Evolutionary conservation across 139 green algal genomes (phyloP).

Genomic region (Desmodesmus armatus): DNA sequence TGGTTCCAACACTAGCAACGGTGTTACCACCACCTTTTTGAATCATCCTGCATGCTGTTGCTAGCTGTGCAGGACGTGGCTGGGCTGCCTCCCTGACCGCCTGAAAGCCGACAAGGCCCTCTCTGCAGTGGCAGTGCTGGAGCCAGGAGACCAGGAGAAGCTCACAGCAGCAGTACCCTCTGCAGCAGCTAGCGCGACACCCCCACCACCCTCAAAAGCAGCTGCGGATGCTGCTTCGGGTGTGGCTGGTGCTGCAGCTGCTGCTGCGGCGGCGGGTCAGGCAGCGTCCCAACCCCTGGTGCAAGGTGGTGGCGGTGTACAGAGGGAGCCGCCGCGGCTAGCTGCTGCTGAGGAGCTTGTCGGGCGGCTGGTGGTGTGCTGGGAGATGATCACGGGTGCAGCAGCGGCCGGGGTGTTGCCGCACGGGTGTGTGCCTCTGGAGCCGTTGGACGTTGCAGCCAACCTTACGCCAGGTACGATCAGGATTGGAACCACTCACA

Average conservation of each 20-base stretch:
- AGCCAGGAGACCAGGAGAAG: conserved; percentile 26
- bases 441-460: conserved; percentile 12
- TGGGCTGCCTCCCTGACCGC: conserved; percentile 18
- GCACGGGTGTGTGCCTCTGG: conserved; percentile 25
- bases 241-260: background rate
- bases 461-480: background rate
- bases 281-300: background rate
- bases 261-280: background rate
- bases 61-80: conserved; percentile 12
- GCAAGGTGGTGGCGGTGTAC: background rate
- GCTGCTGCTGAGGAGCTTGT: conserved; percentile 29
- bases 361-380: conserved; percentile 19
- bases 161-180: conserved; percentile 26
- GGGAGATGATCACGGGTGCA: conserved; percentile 50
- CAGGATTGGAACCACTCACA: too few relatives aligned
- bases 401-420: conserved; percentile 28
- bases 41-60: background rate
- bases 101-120: conserved; percentile 20
- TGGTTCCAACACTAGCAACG: too few relatives aligned
- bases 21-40: too few relatives aligned
- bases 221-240: background rate
- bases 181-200: conserved; percentile 11
- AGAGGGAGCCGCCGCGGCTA: conserved; percentile 5
- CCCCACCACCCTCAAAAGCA: background rate
- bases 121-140: conserved; percentile 43